Conservation (phyloP, 2,329 filamentous ascomycete species). For the Diaporthe vexans region DNA sequence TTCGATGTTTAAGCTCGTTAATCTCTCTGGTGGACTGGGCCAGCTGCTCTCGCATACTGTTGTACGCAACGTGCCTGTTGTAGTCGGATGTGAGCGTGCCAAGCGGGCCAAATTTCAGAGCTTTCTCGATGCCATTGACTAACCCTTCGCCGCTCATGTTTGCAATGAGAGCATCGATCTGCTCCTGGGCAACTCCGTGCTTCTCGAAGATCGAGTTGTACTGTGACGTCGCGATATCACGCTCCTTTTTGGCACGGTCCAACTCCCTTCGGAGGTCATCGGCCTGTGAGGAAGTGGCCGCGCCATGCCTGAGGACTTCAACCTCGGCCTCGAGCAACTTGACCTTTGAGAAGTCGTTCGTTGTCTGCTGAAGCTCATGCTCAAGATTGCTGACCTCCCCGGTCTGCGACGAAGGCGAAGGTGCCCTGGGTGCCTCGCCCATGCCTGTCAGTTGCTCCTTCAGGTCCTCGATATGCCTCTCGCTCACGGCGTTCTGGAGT, state of each 20-base stretch:
- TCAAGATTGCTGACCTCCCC: constrained; percentile 61
- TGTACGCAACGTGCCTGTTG: constrained; percentile 67
- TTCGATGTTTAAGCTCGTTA: constrained; percentile 58
- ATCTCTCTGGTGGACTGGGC: constrained; percentile 62
- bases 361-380: constrained; percentile 70
- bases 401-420: constrained; percentile 30
- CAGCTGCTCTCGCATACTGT: constrained; percentile 64
- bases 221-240: constrained; percentile 65
- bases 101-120: constrained; percentile 49
- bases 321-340: constrained; percentile 72
- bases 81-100: constrained; percentile 60
- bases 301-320: constrained; percentile 64
- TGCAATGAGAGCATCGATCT: constrained; percentile 68
- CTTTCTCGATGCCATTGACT: constrained; percentile 57
- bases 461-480: constrained; percentile 69
- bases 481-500: constrained; percentile 62
- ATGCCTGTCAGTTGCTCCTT: constrained; percentile 68
- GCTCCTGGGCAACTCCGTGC: constrained; percentile 68
- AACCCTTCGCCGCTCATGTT: constrained; percentile 69
- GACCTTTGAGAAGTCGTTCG: constrained; percentile 47
- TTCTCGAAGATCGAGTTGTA: constrained; percentile 72
- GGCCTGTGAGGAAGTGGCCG: constrained; percentile 31
- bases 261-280: constrained; percentile 40
- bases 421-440: constrained; percentile 43
- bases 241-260: constrained; percentile 38